These are phyloP conservation scores for Pulicaria dysenterica DNA, from an alignment of 129 eudicot species.

Conservation along the genomic window DNA sequence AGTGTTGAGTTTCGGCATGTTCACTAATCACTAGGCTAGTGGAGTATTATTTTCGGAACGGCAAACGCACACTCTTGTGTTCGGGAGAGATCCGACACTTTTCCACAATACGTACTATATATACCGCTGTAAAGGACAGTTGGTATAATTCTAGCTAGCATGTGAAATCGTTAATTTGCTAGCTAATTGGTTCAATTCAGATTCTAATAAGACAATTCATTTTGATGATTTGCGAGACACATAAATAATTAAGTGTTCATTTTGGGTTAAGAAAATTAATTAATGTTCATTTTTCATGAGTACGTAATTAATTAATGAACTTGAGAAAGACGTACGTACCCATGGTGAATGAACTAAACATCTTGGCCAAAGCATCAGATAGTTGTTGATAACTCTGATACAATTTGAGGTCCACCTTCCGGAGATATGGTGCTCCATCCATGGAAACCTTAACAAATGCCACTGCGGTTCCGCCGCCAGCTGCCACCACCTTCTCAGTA, in stretches of 20 bases:
- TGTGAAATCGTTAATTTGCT: too few relatives aligned
- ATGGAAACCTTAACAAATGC: slow-evolving; percentile 88
- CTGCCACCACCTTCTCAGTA: slow-evolving; percentile 38
- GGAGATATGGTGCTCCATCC: slow-evolving; percentile 97
- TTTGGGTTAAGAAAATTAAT: background rate
- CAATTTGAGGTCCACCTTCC: slow-evolving; percentile 86
- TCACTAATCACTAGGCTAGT: too few relatives aligned
- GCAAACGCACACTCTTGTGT: too few relatives aligned
- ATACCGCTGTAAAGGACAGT: too few relatives aligned
- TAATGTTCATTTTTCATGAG: background rate
- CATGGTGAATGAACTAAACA: slow-evolving; percentile 96
- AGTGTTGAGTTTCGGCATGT: too few relatives aligned
- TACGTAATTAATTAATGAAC: background rate
- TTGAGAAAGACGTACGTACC: slow-evolving; percentile 33
- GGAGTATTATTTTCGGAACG: too few relatives aligned
- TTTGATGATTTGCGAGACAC: too few relatives aligned
- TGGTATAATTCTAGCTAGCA: too few relatives aligned
- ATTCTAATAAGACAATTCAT: too few relatives aligned
- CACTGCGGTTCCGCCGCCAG: slow-evolving; percentile 33
- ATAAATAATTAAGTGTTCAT: background rate
- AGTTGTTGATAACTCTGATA: slow-evolving; percentile 77
- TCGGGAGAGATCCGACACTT: too few relatives aligned
- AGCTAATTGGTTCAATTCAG: too few relatives aligned
- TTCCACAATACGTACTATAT: too few relatives aligned
- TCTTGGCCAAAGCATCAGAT: slow-evolving; percentile 88